A percentile compares a stretch with the other conserved stretches of the same genome.
phyloP scores from a whole-genome alignment of 2,329 filamentous ascomycete species.

The Fusarium cicatricum region DNA sequence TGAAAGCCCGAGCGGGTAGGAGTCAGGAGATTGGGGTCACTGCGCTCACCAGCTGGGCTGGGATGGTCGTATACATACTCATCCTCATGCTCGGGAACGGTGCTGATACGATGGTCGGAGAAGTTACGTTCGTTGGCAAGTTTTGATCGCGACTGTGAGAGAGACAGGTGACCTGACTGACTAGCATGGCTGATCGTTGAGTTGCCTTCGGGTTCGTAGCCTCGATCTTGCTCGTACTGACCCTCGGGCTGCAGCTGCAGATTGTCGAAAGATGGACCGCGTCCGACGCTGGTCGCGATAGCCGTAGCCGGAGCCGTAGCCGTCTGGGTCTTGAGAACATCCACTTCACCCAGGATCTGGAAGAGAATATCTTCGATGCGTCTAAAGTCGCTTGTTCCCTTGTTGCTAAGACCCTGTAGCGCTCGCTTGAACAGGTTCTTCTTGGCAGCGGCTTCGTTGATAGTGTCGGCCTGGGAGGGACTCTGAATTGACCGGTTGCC shows the following conservation, averaged over 20 bases:
- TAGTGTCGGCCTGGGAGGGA: slow-evolving; percentile 62
- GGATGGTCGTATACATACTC: slow-evolving; percentile 67
- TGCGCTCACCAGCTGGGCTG: slow-evolving; percentile 50
- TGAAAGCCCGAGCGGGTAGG: slow-evolving; percentile 61
- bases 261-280: slow-evolving; percentile 72
- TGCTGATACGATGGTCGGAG: slow-evolving; percentile 86
- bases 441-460: slow-evolving; percentile 72
- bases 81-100: slow-evolving; percentile 84
- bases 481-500: slow-evolving; percentile 68
- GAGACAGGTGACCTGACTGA: slow-evolving; percentile 79
- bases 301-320: slow-evolving; percentile 52
- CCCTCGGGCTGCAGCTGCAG: slow-evolving; percentile 68
- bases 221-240: slow-evolving; percentile 73
- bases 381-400: slow-evolving; percentile 85
- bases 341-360: slow-evolving; percentile 90
- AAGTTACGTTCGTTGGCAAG: slow-evolving; percentile 63
- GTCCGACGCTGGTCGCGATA: slow-evolving; percentile 54
- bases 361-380: slow-evolving; percentile 93
- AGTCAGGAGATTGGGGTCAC: slow-evolving; percentile 64
- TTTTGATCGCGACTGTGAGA: slow-evolving; percentile 59
- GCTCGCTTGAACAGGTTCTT: slow-evolving; percentile 94
- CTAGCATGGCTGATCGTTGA: slow-evolving; percentile 73
- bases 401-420: slow-evolving; percentile 87
- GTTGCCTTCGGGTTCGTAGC: slow-evolving; percentile 87
- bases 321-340: slow-evolving; percentile 75